These are phyloP conservation scores for Skeletonema potamos DNA, from an alignment of 108 stramenopile species.

Conservation along the genomic window DNA sequence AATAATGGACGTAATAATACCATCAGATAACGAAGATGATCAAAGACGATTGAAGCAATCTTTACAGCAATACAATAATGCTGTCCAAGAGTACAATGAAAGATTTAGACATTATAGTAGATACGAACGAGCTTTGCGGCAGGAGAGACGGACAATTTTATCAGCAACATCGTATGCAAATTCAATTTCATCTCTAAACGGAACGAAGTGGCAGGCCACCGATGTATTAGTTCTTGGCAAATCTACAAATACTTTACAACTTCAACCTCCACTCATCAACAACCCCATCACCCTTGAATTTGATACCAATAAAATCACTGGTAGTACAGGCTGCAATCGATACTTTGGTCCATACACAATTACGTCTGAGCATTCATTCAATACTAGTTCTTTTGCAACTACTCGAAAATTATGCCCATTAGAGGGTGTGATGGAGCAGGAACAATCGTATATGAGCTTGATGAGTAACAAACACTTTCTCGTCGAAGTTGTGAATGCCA, in stretches of 20 bases:
- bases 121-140: constrained; percentile 4
- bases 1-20: not conserved
- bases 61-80: not conserved
- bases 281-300: constrained; percentile 15
- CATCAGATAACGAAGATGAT: not conserved
- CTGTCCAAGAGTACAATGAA: constrained; percentile 18
- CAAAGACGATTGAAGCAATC: constrained; percentile 1
- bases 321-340: constrained; percentile 11
- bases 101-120: constrained; percentile 9
- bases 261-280: not conserved
- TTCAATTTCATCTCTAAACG: not conserved
- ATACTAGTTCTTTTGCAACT: not conserved
- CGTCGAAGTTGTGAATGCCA: constrained; percentile 1
- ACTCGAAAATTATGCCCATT: not conserved
- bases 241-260: not conserved
- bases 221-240: not conserved
- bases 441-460: not conserved
- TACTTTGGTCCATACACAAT: constrained; percentile 2
- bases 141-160: not conserved
- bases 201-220: constrained; percentile 2
- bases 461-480: not conserved
- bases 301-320: not conserved
- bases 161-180: not conserved
- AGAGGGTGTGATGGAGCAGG: constrained; percentile 18
- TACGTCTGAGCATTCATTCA: not conserved